phyloP scores from a whole-genome alignment of 2,329 filamentous ascomycete genomes.

The Cytospora paraplurivora region DNA sequence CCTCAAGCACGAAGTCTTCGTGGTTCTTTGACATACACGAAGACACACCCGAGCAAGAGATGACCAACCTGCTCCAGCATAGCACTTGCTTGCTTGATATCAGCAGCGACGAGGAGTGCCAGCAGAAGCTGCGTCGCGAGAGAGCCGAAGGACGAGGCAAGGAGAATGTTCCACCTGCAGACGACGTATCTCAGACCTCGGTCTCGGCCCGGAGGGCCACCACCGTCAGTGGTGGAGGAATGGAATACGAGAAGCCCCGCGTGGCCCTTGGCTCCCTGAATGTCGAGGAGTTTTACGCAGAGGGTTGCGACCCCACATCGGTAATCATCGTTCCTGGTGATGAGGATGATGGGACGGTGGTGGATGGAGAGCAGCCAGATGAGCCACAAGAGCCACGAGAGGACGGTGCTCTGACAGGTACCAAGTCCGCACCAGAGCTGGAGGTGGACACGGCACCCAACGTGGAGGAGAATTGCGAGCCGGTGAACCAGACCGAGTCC shows the following conservation, averaged over 20 bases:
- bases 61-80: conserved; percentile 91
- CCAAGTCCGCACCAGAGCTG: conserved; percentile 33
- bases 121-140: conserved; percentile 54
- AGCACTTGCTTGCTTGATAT: conserved; percentile 85
- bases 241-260: conserved; percentile 65
- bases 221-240: conserved; percentile 40
- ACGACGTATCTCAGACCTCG: conserved; percentile 63
- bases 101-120: conserved; percentile 79
- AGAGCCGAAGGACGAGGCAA: conserved; percentile 71
- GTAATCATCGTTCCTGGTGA: conserved; percentile 65
- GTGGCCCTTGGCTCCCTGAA: conserved; percentile 68
- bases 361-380: conserved; percentile 23
- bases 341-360: conserved; percentile 47
- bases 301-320: conserved; percentile 64
- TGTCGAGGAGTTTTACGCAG: conserved; percentile 66
- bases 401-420: conserved; percentile 1
- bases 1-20: conserved; percentile 57
- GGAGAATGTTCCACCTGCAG: conserved; percentile 84
- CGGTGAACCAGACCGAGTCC: conserved; percentile 28
- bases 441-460: conserved; percentile 34
- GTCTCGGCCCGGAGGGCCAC: conserved; percentile 39
- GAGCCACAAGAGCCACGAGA: conserved; percentile 15
- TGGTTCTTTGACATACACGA: conserved; percentile 97
- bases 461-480: conserved; percentile 21
- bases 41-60: conserved; percentile 86